Evolutionary conservation across 805 yeast genomes (phyloP), one percentile per base, ranked within the genome.

Genomic region (Sporopachydermia lactativora): DNA sequence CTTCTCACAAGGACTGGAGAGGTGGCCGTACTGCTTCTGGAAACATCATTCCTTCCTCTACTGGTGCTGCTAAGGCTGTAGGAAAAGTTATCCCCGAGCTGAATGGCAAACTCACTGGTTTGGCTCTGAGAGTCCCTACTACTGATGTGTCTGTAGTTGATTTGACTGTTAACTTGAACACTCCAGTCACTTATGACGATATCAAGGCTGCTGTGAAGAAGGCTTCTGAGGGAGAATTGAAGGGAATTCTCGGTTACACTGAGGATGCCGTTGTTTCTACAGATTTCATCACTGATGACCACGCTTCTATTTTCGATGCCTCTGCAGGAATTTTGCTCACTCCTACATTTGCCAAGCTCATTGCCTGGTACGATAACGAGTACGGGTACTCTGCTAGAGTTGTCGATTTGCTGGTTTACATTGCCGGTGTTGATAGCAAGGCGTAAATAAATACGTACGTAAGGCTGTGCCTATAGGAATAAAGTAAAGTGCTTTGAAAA

Each of bases 1-100:
- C 81, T 59, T 75, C 82, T 60, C 79, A 73, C 68, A 76, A 76
- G 67, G 82, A 75, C 68, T 75, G 82, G 82, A 74, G 82, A 73
- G 81, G 81, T 67, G 82, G 81, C 62, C 71, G 82, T 69, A 73
- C 81, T 53, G 82, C 82, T 57, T 73, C 80, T 47, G 81, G 76
- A 57, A 75, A 76, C 74, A 75, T 76, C 59, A 76, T 76, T 55
- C 82, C 82, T 63, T 75, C 81, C 43, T 73, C 81, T 50, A 76
- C 82, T 42, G 82, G 82, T 70, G 82, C 82, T 52, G 82, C 82
- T 48, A 76, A 76, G 70, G 81, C 81, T 52, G 82, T 76, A 53
- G 81, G 81, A 65, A 74, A 73, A 65, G 81, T 75, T 57, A 73
- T 76, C 51, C 82, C 82, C 53, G 77, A 68, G 58, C 70, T 76